Percentiles rank a stretch among this genome's conserved stretches.
These are phyloP conservation scores for Thelonectria blattea DNA, from an alignment of 2,329 filamentous ascomycete genomes.

Conservation along the genomic window DNA sequence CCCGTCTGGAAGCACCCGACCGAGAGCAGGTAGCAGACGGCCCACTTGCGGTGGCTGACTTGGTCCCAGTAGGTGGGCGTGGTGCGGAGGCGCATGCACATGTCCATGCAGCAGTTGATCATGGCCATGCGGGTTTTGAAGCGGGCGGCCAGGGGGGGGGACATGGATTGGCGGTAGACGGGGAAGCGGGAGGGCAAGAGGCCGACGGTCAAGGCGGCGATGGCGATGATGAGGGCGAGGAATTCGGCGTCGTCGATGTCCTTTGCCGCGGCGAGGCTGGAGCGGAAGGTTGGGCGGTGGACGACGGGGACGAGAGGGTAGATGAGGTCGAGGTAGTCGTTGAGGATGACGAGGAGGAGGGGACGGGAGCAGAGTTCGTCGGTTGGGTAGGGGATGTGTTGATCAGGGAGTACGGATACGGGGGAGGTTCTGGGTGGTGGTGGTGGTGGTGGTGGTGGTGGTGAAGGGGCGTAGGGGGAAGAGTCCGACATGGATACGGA, in stretches of 20 bases:
- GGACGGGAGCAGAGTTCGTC: conserved; percentile 37
- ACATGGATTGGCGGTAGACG: conserved; percentile 34
- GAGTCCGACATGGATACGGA: conserved; percentile 1
- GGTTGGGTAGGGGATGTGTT: conserved; percentile 22
- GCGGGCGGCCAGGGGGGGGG: conserved; percentile 25
- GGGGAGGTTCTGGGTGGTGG: conserved; percentile 3
- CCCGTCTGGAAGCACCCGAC: conserved; percentile 44
- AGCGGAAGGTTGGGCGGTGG: conserved; percentile 34
- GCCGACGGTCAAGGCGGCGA: conserved; percentile 34
- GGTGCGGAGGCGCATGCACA: conserved; percentile 31
- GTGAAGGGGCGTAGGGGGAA: conserved; percentile 8
- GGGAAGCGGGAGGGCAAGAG: conserved; percentile 37
- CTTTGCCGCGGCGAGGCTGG: conserved; percentile 27
- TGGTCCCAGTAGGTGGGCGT: conserved; percentile 34
- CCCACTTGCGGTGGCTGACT: conserved; percentile 44
- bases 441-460: conserved; percentile 1
- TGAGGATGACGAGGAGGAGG: conserved; percentile 32
- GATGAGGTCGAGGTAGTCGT: conserved; percentile 36
- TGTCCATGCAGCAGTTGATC: conserved; percentile 36
- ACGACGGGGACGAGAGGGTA: conserved; percentile 37
- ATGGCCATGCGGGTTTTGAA: conserved; percentile 35
- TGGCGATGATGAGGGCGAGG: conserved; percentile 33
- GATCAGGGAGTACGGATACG: neutral
- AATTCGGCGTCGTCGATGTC: conserved; percentile 37
- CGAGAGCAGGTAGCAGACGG: conserved; percentile 41